Evolutionary conservation across 1,139 yeast species (phyloP), one percentile per base, ranked within the genome.

Genomic region (Nakaseomyces kungkrabaensis): DNA sequence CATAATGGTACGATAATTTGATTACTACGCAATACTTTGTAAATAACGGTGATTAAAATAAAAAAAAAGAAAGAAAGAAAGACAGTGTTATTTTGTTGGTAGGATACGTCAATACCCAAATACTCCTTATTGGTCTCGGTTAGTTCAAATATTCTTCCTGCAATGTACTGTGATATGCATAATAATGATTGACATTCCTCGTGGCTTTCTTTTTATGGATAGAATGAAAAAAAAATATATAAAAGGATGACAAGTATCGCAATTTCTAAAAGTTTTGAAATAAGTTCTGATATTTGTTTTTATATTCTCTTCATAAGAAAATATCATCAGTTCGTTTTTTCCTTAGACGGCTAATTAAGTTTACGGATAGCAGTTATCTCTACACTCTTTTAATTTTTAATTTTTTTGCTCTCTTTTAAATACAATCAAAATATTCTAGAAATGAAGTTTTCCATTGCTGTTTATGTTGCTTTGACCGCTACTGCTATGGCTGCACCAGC

Each of bases 401-500:
- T 6, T 3, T 37, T 37, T 17, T n/a, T n/a, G 31, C 31, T 29
- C 9, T 29, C 31, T 9, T 29, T 29, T 29, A 7, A 29, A 7
- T 29, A 29, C 31, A 29, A 29, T 2, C 13, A 7, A 17, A 37
- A 17, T 37, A 22, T n/a, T n/a, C n/a, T n/a, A 33, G 10, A 38
- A 3, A 38, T 38, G 43, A 38, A 38, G 47, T 48, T 32, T 49
- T 65, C 27, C 54, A 25, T 13, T 38, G 32, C 32, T 38, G 2
- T 38, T 5, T 38, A 10, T 25, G 43, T 67, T 34, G 61, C 68
- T 49, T 53, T 65, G 29, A 61, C 68, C 45, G 62, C 67, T 42
- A 54, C 65, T 46, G 68, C 63, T 27, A 36, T 64, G n/a, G 70
- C 67, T 49, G 68, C 68, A 36, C 69, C 68, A 50, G 68, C 63